A percentile compares a stretch with the other conserved stretches of the same genome.
Evolutionary conservation across 371 early-diverging fungal species (phyloP).

Genomic region (Phascolomyces articulosus): DNA sequence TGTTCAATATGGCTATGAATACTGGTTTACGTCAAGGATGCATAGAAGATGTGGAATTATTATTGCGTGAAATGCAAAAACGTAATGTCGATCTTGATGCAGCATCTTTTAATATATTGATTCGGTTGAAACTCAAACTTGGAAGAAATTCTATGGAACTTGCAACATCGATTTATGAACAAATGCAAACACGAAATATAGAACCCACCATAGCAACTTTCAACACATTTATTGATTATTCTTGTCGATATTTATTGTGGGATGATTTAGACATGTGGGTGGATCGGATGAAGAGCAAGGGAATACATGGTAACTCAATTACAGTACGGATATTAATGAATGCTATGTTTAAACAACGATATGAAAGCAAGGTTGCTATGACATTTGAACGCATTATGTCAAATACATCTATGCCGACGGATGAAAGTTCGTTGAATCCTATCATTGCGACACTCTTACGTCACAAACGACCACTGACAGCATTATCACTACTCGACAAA

Average conservation of each 20-base stretch:
- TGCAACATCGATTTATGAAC: conserved; percentile 16
- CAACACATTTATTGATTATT: conserved; percentile 39
- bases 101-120: conserved; percentile 35
- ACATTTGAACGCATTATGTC: conserved; percentile 27
- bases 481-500: conserved; percentile 22
- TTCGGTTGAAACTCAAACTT: conserved; percentile 23
- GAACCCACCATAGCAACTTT: conserved; percentile 39
- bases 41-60: conserved; percentile 23
- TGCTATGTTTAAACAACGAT: conserved; percentile 12
- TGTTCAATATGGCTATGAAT: conserved; percentile 33
- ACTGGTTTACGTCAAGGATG: conserved; percentile 16
- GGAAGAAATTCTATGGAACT: not conserved
- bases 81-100: conserved; percentile 22
- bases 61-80: conserved; percentile 27
- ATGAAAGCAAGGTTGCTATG: conserved; percentile 8
- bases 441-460: conserved; percentile 22
- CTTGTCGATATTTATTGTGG: conserved; percentile 24
- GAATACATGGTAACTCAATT: conserved; percentile 18
- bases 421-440: conserved; percentile 5
- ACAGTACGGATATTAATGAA: conserved; percentile 35
- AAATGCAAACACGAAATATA: conserved; percentile 18
- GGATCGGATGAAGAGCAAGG: conserved; percentile 16
- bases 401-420: not conserved
- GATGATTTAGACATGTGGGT: conserved; percentile 28
- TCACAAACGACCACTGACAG: conserved; percentile 21